These are phyloP conservation scores for Ustilago hordei DNA, from an alignment of 1,284 basidiomycete species.

Conservation along the genomic window DNA sequence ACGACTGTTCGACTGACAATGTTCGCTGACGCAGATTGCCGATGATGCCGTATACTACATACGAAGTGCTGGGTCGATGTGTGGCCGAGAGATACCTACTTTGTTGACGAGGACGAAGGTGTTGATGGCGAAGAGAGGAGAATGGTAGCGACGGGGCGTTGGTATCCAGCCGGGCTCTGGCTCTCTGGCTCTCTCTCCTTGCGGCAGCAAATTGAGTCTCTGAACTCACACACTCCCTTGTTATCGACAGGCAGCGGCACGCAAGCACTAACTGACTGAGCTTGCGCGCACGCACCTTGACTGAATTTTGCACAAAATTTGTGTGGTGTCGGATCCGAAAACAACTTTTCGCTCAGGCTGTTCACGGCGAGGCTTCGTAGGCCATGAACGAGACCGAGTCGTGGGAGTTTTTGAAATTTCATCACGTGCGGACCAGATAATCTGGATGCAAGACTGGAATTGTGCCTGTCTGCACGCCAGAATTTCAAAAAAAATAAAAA, in stretches of 20 bases:
- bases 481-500: not conserved
- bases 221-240: not conserved
- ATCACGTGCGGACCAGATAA: not conserved
- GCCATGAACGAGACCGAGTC: not conserved
- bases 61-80: slow-evolving; percentile 18
- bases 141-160: slow-evolving; percentile 16
- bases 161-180: slow-evolving; percentile 19
- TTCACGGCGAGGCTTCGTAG: not conserved
- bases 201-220: not conserved
- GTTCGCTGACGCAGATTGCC: slow-evolving; percentile 16
- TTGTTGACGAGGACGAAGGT: slow-evolving; percentile 35
- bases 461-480: not conserved
- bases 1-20: not conserved
- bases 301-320: not conserved
- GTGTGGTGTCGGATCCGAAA: slow-evolving; percentile 1
- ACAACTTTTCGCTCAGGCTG: not conserved
- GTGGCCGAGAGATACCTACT: slow-evolving; percentile 35
- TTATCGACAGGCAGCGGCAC: not conserved
- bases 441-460: not conserved
- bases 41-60: slow-evolving; percentile 12
- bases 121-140: slow-evolving; percentile 52
- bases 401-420: not conserved
- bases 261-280: not conserved
- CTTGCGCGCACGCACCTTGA: slow-evolving; percentile 8
- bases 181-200: not conserved